Base-by-base conservation (phyloP, 2,329 filamentous ascomycete genomes). In the Diaporthe humulicola region DNA sequence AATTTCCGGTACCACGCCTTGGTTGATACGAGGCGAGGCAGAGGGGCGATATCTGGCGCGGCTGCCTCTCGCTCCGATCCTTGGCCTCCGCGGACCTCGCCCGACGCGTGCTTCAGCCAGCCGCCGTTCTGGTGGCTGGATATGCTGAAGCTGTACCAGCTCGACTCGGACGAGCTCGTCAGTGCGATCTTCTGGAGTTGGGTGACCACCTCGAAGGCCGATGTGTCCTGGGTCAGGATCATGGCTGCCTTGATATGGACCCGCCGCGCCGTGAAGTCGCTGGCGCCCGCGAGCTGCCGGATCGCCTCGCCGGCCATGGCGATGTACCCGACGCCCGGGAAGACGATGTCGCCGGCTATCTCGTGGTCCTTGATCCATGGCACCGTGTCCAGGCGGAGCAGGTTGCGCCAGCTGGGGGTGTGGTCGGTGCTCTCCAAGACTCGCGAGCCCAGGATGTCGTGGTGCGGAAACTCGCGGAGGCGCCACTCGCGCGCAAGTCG, bases 191-290 rank as follows among this genome's bases (percentile, higher is more conserved):
- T 33, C n/a, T 70, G 40, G 42, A 73, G 12, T 3, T 52, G 42
- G 2, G 64, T 54, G 48, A 69, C 30, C 2, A 54, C 30, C 48
- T 69, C 64, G 28, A 69, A 17, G 22, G 36, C 64, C 12, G 64
- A 9, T 9, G 40, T 15, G 30, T 67, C 64, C 40, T 17, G 40
- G 17, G 9, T 54, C 64, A 36, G 9, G n/a, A 50, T 73, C 72
- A 52, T 60, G n/a, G 42, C 70, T 17, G 70, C 45, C 9, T 67
- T 58, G n/a, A 52, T 25, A 25, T 64, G 70, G 4, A 57, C 66
- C 7, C 33, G 28, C 15, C 38, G 28, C n/a, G n/a, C 28, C 1
- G 30, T 52, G 36, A 45, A 67, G 61, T 67, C 61, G 8, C 8
- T 22, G 17, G 25, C 9, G 14, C 61, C 61, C 4, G 61, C 50